Percentiles rank a stretch among this genome's conserved stretches.
Conservation (phyloP, 2,329 filamentous ascomycete species). For the Davidsoniella eucalypti region DNA sequence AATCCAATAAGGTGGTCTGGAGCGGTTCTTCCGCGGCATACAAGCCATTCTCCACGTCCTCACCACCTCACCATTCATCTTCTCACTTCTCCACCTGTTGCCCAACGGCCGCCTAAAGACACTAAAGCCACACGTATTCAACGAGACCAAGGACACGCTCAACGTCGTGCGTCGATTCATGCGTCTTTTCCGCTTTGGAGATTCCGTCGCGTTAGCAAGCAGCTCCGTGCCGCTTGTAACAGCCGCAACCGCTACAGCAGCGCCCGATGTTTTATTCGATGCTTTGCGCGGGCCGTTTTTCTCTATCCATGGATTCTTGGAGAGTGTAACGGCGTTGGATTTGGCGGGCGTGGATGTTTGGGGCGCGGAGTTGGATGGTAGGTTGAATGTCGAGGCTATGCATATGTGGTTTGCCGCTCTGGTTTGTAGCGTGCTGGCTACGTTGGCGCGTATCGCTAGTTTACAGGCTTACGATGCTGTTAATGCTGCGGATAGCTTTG, state of each 20-base stretch:
- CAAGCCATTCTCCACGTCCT: constrained; percentile 36
- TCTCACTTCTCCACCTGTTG: constrained; percentile 18
- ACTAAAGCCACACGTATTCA: constrained; percentile 18
- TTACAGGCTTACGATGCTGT: constrained; percentile 22
- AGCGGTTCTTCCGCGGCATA: constrained; percentile 41
- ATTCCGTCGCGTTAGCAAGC: constrained; percentile 29
- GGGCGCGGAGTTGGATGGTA: constrained; percentile 28
- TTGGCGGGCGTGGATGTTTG: constrained; percentile 26
- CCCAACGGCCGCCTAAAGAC: constrained; percentile 17
- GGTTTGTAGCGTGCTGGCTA: constrained; percentile 30
- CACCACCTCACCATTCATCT: constrained; percentile 26
- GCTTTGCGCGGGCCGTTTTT: constrained; percentile 41
- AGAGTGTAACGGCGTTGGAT: constrained; percentile 46
- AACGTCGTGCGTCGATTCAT: constrained; percentile 43
- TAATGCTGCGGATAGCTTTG: constrained; percentile 6
- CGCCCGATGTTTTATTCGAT: constrained; percentile 23
- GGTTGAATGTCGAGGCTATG: constrained; percentile 42
- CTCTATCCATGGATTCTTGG: constrained; percentile 51
- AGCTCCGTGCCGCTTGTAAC: constrained; percentile 14
- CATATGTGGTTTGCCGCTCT: constrained; percentile 55
- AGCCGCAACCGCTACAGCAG: background rate
- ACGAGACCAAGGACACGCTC: constrained; percentile 25
- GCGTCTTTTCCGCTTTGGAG: constrained; percentile 52
- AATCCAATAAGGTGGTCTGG: constrained; percentile 35
- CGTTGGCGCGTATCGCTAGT: constrained; percentile 26